Evolutionary conservation across 139 green algal genomes (phyloP), one percentile per base, ranked within the genome.

Genomic region (Coelastrella sp.): DNA sequence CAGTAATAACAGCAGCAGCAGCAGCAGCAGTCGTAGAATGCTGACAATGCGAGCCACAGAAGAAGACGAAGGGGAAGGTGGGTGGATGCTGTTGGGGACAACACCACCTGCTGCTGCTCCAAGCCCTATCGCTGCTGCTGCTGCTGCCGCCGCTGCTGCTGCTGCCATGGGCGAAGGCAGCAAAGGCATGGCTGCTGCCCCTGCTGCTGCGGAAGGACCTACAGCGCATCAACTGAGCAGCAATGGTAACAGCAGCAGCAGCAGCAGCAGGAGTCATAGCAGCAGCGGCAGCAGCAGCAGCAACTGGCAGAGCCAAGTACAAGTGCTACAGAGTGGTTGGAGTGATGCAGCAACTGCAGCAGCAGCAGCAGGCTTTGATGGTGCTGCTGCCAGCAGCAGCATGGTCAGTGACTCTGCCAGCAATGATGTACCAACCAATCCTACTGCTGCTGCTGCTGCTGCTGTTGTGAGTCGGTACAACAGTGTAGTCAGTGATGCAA

Each of bases 1-100:
- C 30, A 21, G 17, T 69, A 30, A 27, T 69, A 30, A 7, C 5
- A 17, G 62, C 69, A 62, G 68, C 68, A 57, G 68, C 38, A n/a
- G 68, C 38, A 60, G 69, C 69, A 78, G 69, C 69, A 78, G 72
- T 30, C 11, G 72, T n/a, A 34, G 72, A 6, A n/a, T 32, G 30
- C 34, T 80, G 30, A 80, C 72, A 38, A 51, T 80, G 72, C 45
- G 72, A 19, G 5, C 23, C 30, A 45, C 72, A 15, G 72, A 80
- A 3, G 72, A 80, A 5, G 72, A 80, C 32, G 74, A 80, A 21
- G 72, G 72, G 0, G 72, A 50, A 8, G 72, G 72, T 13, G 72
- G 51, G 15, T 81, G 74, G 74, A 81, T 81, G 74, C 50, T 81
- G 50, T 51, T 81, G 34, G 74, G 74, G 2, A 38, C 51, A 2